These are phyloP conservation scores for Penicillium silybi DNA, from an alignment of 495 filamentous ascomycete species.

Conservation along the genomic window DNA sequence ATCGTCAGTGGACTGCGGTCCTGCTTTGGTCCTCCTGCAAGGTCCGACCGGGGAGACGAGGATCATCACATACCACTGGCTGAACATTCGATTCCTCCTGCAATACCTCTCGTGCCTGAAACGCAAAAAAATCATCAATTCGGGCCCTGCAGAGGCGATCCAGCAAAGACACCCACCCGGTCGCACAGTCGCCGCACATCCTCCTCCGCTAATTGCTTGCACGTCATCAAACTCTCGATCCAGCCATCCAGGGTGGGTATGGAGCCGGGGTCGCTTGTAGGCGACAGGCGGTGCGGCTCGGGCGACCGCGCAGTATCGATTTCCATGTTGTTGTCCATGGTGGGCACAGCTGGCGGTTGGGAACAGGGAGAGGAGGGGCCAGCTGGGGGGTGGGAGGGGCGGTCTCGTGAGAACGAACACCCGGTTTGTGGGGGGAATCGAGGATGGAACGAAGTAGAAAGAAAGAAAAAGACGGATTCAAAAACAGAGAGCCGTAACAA, in stretches of 20 bases:
- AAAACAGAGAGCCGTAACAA: constrained; percentile 6
- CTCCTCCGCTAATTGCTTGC: constrained; percentile 92
- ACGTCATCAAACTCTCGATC: constrained; percentile 98
- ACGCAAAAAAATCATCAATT: constrained; percentile 18
- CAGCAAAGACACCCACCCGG: constrained; percentile 61
- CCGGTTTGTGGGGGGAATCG: constrained; percentile 6
- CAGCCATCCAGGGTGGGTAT: constrained; percentile 94
- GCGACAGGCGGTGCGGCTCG: constrained; percentile 70
- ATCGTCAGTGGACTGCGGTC: constrained; percentile 20
- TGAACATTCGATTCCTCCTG: constrained; percentile 98
- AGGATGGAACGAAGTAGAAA: constrained; percentile 1
- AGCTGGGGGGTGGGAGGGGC: constrained; percentile 34
- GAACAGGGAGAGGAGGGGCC: constrained; percentile 29
- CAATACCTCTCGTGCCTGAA: constrained; percentile 87
- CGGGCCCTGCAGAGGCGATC: not conserved
- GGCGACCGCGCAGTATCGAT: constrained; percentile 75
- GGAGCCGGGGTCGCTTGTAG: constrained; percentile 73
- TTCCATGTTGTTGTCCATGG: constrained; percentile 99
- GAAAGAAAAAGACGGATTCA: constrained; percentile 4
- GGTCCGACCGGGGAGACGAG: constrained; percentile 15
- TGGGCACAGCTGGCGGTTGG: constrained; percentile 20
- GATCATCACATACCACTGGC: constrained; percentile 75
- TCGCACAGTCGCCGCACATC: constrained; percentile 97
- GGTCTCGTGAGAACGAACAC: constrained; percentile 40
- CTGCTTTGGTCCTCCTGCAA: not conserved